phyloP scores from a whole-genome alignment of 2,329 filamentous ascomycete genomes.

The Colletotrichum filicis region DNA sequence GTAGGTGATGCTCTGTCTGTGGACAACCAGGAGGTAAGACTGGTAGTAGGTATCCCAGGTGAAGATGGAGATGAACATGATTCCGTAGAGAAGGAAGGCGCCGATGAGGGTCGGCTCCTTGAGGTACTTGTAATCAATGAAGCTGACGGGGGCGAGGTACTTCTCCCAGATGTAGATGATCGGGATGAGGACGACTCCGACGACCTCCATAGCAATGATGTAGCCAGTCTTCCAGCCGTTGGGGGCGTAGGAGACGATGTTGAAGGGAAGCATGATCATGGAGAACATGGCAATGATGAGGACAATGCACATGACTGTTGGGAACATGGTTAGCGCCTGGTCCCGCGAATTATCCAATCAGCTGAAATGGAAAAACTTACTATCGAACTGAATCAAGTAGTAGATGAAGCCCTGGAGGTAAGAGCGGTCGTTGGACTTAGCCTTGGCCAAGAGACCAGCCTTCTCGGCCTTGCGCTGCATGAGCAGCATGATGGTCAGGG shows the following conservation, averaged over 20 bases:
- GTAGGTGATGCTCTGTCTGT: slow-evolving; percentile 41
- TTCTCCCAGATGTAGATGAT: slow-evolving; percentile 61
- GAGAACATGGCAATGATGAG: slow-evolving; percentile 59
- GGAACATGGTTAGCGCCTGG: background rate
- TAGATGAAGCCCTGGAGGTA: slow-evolving; percentile 30
- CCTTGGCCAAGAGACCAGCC: slow-evolving; percentile 48
- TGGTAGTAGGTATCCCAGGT: slow-evolving; percentile 53
- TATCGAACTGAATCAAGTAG: slow-evolving; percentile 34
- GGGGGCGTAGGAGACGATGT: slow-evolving; percentile 55
- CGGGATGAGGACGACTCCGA: slow-evolving; percentile 63
- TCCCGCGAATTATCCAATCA: background rate
- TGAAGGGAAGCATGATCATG: slow-evolving; percentile 68
- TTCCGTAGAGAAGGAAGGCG: slow-evolving; percentile 39
- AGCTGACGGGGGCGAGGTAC: slow-evolving; percentile 61
- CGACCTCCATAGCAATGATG: slow-evolving; percentile 59
- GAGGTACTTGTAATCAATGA: slow-evolving; percentile 61
- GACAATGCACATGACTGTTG: slow-evolving; percentile 56
- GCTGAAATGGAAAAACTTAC: background rate
- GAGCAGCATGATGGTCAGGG: slow-evolving; percentile 47
- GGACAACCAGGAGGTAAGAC: slow-evolving; percentile 53
- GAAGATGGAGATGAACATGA: slow-evolving; percentile 44
- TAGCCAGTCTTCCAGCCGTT: slow-evolving; percentile 54
- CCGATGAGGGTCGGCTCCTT: slow-evolving; percentile 48
- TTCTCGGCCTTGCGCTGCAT: slow-evolving; percentile 60
- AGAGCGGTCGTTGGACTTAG: slow-evolving; percentile 20